A percentile compares a stretch with the other conserved stretches of the same genome.
phyloP scores from a whole-genome alignment of 345 rosid genomes.

The Triadica sebifera region DNA sequence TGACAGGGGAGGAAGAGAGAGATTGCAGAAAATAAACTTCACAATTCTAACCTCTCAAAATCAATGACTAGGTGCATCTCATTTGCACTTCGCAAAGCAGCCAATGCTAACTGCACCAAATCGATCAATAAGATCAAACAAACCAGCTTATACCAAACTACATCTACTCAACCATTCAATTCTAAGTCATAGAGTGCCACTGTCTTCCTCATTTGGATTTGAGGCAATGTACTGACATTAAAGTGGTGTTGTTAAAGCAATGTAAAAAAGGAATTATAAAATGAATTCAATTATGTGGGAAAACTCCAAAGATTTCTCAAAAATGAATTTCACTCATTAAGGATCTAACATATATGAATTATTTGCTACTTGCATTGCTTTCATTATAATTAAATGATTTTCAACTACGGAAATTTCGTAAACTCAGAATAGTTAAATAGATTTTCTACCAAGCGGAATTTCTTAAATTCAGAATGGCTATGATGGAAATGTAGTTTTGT shows the following conservation, averaged over 20 bases:
- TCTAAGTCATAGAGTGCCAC: background rate
- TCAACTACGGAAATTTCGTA: too few relatives aligned
- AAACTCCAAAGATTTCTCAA: constrained; percentile 1
- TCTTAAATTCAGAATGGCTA: background rate
- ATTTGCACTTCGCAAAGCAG: constrained; percentile 68
- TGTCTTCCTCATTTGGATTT: background rate
- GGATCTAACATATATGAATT: background rate
- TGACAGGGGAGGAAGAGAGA: too few relatives aligned
- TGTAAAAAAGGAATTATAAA: background rate
- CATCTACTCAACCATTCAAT: background rate
- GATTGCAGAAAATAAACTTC: background rate
- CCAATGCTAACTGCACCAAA: constrained; percentile 74
- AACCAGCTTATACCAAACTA: background rate
- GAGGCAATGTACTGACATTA: background rate
- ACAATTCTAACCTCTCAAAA: constrained; percentile 62
- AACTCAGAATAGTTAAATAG: background rate
- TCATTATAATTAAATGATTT: too few relatives aligned
- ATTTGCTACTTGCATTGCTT: background rate
- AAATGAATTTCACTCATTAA: constrained; percentile 1
- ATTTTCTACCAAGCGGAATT: background rate
- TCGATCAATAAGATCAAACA: constrained; percentile 5
- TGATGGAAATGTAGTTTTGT: background rate
- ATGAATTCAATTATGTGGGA: too few relatives aligned
- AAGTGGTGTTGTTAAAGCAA: background rate
- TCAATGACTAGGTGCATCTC: constrained; percentile 53